phyloP scores from a whole-genome alignment of 2,329 filamentous ascomycete species.

The Monilinia aucupariae region DNA sequence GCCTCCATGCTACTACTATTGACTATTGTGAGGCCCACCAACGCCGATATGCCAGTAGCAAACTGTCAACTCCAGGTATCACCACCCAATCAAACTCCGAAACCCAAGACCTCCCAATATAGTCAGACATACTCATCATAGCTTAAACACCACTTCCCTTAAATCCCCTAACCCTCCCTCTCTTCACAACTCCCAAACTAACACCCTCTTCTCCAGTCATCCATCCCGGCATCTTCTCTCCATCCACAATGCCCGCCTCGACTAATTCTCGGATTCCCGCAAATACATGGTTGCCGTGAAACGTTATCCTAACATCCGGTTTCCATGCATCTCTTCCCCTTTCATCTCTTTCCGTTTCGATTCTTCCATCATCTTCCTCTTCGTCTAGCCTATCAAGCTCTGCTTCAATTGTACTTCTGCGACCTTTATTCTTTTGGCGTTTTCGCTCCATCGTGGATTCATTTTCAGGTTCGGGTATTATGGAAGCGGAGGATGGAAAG shows the following conservation, averaged over 20 bases:
- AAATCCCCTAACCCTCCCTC: slow-evolving; percentile 58
- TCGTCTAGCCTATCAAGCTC: slow-evolving; percentile 29
- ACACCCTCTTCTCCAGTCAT: slow-evolving; percentile 84
- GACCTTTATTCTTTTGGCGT: slow-evolving; percentile 31
- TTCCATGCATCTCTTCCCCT: slow-evolving; percentile 39
- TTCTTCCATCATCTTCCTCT: slow-evolving; percentile 30
- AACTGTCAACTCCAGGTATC: slow-evolving; percentile 3
- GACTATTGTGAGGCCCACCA: background rate
- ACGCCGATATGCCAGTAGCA: background rate
- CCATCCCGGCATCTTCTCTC: slow-evolving; percentile 78
- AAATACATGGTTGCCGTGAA: slow-evolving; percentile 75
- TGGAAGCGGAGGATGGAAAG: slow-evolving; percentile 40
- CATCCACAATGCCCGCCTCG: slow-evolving; percentile 69
- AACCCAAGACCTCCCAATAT: background rate
- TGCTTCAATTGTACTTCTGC: slow-evolving; percentile 28
- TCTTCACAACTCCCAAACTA: slow-evolving; percentile 62
- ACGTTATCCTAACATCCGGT: slow-evolving; percentile 59
- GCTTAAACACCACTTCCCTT: slow-evolving; percentile 46
- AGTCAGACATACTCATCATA: background rate
- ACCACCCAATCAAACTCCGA: background rate
- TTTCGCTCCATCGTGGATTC: slow-evolving; percentile 19
- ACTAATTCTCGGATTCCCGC: slow-evolving; percentile 73
- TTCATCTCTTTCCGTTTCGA: slow-evolving; percentile 18
- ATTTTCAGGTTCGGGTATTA: slow-evolving; percentile 23
- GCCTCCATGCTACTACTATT: background rate